Evolutionary conservation across 345 rosid genomes (phyloP).

Genomic region (Moringa oleifera): DNA sequence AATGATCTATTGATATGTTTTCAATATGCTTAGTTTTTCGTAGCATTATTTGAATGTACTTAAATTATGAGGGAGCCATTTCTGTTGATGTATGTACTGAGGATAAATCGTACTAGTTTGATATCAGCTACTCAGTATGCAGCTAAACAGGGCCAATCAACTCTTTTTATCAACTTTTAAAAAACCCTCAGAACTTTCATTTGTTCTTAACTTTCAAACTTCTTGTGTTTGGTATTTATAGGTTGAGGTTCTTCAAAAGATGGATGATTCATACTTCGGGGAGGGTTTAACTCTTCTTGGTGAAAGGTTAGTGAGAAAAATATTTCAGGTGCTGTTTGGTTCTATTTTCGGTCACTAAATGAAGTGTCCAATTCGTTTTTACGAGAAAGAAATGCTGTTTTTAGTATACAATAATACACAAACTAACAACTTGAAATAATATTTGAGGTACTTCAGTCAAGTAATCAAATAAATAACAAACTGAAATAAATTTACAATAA

Average conservation of each 20-base stretch:
- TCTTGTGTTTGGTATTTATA: slow-evolving; percentile 18
- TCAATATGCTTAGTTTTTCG: neutral
- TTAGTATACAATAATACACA: too few species aligned
- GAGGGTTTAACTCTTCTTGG: slow-evolving; percentile 90
- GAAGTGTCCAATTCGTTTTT: too few species aligned
- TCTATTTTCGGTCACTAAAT: too few species aligned
- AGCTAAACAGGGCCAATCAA: too few species aligned
- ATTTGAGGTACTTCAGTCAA: too few species aligned
- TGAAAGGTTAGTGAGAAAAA: slow-evolving; percentile 43
- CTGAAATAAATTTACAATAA: too few species aligned
- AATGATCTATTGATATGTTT: neutral
- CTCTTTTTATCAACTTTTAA: neutral
- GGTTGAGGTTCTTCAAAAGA: slow-evolving; percentile 54
- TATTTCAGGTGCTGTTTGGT: neutral
- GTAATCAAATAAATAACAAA: too few species aligned
- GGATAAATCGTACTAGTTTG: neutral
- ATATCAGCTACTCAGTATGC: neutral
- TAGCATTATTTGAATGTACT: too few species aligned
- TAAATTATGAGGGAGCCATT: neutral
- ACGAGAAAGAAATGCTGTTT: too few species aligned
- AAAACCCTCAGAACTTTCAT: too few species aligned
- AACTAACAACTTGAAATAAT: too few species aligned
- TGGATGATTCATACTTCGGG: slow-evolving; percentile 63
- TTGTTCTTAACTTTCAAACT: neutral
- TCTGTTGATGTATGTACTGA: neutral